Percentiles rank a stretch among this genome's conserved stretches.
These are phyloP conservation scores for Nemophila menziesii DNA, from an alignment of 257 asterid genomes.

Conservation along the genomic window DNA sequence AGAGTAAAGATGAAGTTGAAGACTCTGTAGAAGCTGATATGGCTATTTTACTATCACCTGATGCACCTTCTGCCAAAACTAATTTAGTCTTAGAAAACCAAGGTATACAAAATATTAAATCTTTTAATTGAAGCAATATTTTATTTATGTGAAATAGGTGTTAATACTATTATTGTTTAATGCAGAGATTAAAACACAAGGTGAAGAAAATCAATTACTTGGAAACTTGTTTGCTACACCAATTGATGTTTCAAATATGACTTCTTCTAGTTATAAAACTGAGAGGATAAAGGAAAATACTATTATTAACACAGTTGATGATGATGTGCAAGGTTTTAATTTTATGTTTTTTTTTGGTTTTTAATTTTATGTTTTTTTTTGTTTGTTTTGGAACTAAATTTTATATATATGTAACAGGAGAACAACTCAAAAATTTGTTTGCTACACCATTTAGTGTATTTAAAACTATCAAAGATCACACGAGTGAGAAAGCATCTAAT, in stretches of 20 bases:
- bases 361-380: too few relatives aligned
- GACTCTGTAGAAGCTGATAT: not conserved
- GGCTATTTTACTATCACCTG: not conserved
- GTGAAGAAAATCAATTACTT: not conserved
- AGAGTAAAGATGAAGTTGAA: not conserved
- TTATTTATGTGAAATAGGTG: not conserved
- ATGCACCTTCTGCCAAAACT: not conserved
- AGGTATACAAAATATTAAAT: conserved; percentile 1
- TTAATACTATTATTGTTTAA: not conserved
- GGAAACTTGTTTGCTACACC: not conserved
- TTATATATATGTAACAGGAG: conserved; percentile 7
- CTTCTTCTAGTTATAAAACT: too few relatives aligned
- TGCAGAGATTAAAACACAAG: not conserved
- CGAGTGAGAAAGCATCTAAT: not conserved
- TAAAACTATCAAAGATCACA: conserved; percentile 8
- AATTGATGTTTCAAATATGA: too few relatives aligned
- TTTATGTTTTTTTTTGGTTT: too few relatives aligned
- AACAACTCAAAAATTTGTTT: conserved; percentile 6
- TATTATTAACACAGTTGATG: too few relatives aligned
- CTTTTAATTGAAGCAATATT: not conserved
- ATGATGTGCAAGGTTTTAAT: too few relatives aligned
- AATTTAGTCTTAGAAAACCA: not conserved
- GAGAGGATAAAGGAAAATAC: too few relatives aligned
- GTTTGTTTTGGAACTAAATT: too few relatives aligned
- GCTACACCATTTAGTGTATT: conserved; percentile 12